These are phyloP conservation scores for Paecilomyces formosus DNA, from an alignment of 2,329 filamentous ascomycete genomes.

Conservation along the genomic window DNA sequence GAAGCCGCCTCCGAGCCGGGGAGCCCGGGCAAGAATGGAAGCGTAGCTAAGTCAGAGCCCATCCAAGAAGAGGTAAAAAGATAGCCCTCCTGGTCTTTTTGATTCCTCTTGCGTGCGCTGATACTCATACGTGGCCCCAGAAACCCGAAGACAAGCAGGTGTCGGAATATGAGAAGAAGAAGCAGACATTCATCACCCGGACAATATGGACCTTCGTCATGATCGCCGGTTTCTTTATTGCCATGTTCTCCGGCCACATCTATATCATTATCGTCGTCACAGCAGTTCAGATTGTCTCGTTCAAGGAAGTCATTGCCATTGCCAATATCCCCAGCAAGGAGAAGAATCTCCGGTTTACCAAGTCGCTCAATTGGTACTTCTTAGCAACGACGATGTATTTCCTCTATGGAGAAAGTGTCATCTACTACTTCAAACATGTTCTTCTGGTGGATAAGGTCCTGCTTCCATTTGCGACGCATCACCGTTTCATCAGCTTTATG, in stretches of 20 bases:
- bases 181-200: slow-evolving; percentile 92
- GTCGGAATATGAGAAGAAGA: slow-evolving; percentile 95
- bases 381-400: slow-evolving; percentile 99
- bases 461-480: slow-evolving; percentile 88
- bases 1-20: slow-evolving; percentile 43
- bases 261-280: slow-evolving; percentile 94
- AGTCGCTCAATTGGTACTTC: slow-evolving; percentile 98
- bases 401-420: slow-evolving; percentile 95
- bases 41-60: slow-evolving; percentile 22
- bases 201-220: slow-evolving; percentile 98
- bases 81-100: background rate
- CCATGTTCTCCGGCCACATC: slow-evolving; percentile 93
- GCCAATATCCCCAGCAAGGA: slow-evolving; percentile 89
- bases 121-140: slow-evolving; percentile 11
- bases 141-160: slow-evolving; percentile 33
- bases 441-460: slow-evolving; percentile 90
- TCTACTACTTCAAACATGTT: slow-evolving; percentile 99
- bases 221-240: slow-evolving; percentile 85
- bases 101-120: background rate
- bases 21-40: slow-evolving; percentile 44
- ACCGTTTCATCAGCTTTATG: slow-evolving; percentile 97
- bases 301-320: slow-evolving; percentile 99
- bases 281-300: slow-evolving; percentile 88
- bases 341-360: slow-evolving; percentile 84
- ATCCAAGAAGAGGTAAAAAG: slow-evolving; percentile 28